Base-by-base conservation (phyloP, 2,329 filamentous ascomycete species). In the Trichoderma lentiforme region DNA sequence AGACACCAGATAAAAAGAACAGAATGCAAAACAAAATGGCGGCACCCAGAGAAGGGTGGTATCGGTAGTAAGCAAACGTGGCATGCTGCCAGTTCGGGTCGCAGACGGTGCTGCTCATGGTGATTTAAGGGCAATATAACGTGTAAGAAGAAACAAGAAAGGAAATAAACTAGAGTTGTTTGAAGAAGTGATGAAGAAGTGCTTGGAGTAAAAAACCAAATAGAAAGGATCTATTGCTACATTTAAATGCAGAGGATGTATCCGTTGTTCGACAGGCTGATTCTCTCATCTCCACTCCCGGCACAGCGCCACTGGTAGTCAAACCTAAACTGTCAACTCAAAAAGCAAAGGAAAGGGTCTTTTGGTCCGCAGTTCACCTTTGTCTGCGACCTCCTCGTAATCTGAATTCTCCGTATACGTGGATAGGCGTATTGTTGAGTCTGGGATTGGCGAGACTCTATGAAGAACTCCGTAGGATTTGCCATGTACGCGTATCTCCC, bases 61-160 rank as follows among this genome's bases (percentile, higher is more conserved):
- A 71, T 32, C 64, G 70, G 39, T 71, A 71, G 43, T 69, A 68
- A 11, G 70, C 56, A 60, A 71, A 71, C 18, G 43, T 36, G 15
- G 70, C 70, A 69, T 71, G 36, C 28, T 56, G 70, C 70, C 70
- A 71, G 32, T 71, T 12, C n/a, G 53, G 28, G 43, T 61, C n/a
- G 34, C 70, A 71, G 6, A 39, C 24, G 30, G n/a, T 11, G n/a
- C 24, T 71, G 14, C 15, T 70, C 30, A 58, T 15, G 24, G 21
- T 62, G 32, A 28, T 39, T 18, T 7, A 14, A n/a, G 7, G 12
- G 26, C 28, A 57, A 30, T n/a, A n/a, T n/a, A n/a, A n/a, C n/a
- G n/a, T n/a, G n/a, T n/a, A n/a, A n/a, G n/a, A n/a, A n/a, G n/a
- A n/a, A n/a, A n/a, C n/a, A n/a, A n/a, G n/a, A n/a, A n/a, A n/a